Evolutionary conservation across 306 rosid species (phyloP).

Genomic region (Pyrus communis): DNA sequence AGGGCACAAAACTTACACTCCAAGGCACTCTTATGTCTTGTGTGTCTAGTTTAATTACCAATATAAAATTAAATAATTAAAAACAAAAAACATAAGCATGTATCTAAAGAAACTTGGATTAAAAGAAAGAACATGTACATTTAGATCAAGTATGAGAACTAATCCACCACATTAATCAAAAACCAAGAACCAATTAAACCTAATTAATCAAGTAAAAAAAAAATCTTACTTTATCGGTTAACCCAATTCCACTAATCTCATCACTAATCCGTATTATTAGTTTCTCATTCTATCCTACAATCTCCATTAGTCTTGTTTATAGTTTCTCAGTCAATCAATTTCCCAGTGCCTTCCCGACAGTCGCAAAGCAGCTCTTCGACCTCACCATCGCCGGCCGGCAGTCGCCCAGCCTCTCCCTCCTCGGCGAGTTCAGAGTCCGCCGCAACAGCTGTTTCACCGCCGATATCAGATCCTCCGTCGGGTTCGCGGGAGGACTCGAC

Average conservation of each 20-base stretch:
- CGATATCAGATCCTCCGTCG: conserved; percentile 42
- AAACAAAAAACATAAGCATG: not conserved
- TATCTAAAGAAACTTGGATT: not conserved
- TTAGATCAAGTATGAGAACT: conserved; percentile 1
- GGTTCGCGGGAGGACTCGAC: conserved; percentile 38
- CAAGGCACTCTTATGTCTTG: not conserved
- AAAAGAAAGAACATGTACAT: not conserved
- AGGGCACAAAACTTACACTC: not conserved
- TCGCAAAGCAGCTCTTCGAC: conserved; percentile 41
- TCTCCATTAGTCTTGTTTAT: not conserved
- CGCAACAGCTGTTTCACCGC: conserved; percentile 57
- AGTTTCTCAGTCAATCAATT: not conserved
- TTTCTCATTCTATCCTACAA: not conserved
- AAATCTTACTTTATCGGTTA: not conserved
- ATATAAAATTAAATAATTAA: not conserved
- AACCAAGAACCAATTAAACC: not conserved
- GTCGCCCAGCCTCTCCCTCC: not conserved
- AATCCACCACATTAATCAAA: not conserved
- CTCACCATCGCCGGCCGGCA: conserved; percentile 18
- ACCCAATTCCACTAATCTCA: not conserved
- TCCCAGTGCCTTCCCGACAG: conserved; percentile 11
- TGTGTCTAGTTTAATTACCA: not conserved
- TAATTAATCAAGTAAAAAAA: not conserved
- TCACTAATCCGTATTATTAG: not conserved
- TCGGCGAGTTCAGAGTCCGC: conserved; percentile 46